phyloP scores from a whole-genome alignment of 2,329 filamentous ascomycete genomes.

The Monilinia laxa region DNA sequence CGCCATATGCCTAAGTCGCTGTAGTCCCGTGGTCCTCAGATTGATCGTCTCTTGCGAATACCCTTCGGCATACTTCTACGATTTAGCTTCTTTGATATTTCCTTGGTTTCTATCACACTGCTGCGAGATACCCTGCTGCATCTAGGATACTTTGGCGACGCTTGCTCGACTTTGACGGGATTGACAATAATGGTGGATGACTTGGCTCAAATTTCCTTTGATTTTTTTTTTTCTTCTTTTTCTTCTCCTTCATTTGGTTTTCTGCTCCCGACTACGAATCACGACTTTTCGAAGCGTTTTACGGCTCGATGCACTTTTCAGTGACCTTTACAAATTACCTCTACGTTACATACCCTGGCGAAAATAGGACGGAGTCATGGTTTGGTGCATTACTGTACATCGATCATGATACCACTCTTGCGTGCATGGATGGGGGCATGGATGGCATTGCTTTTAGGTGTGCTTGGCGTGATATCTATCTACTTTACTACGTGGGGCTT shows the following conservation, averaged over 20 bases:
- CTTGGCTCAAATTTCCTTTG: constrained; percentile 10
- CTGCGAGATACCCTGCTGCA: constrained; percentile 17
- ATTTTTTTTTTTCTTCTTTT: background rate
- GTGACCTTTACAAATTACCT: constrained; percentile 10
- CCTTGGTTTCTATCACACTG: constrained; percentile 11
- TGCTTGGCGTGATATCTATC: constrained; percentile 16
- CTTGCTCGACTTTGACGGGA: constrained; percentile 12
- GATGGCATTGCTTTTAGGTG: constrained; percentile 20
- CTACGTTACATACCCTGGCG: constrained; percentile 17
- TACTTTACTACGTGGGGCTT: constrained; percentile 12
- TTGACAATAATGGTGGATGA: constrained; percentile 7
- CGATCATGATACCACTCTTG: constrained; percentile 21
- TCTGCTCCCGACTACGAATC: background rate
- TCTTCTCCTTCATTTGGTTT: background rate
- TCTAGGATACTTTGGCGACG: constrained; percentile 16
- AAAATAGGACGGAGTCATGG: constrained; percentile 20
- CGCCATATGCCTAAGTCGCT: background rate
- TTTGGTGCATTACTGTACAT: constrained; percentile 20
- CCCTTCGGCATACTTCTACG: constrained; percentile 11
- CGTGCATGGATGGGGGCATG: constrained; percentile 17
- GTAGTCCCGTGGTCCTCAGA: background rate
- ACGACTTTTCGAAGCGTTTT: constrained; percentile 5
- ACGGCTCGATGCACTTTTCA: background rate
- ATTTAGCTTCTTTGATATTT: constrained; percentile 16
- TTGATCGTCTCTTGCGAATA: constrained; percentile 21